Conservation (phyloP, 768 basidiomycete species). For the Psilocybe azurescens region DNA sequence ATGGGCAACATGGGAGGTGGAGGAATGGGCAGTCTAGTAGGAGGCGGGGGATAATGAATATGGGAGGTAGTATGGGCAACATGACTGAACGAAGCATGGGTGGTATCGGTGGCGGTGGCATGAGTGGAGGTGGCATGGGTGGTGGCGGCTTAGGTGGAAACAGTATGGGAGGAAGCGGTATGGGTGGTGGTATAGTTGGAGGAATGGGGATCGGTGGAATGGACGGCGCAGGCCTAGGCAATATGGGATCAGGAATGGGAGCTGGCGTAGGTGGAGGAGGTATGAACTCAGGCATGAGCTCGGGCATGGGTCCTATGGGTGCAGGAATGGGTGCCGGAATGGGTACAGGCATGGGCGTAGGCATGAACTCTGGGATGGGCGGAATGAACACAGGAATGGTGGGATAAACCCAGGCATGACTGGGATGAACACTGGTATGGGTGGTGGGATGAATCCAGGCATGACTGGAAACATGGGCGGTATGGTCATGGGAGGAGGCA, state of each 20-base stretch:
- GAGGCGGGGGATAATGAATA: background rate
- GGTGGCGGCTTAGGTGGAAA: too few relatives aligned
- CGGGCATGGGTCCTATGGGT: slow-evolving; percentile 9
- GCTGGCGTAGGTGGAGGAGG: slow-evolving; percentile 7
- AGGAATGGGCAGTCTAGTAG: slow-evolving; percentile 4
- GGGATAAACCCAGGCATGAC: slow-evolving; percentile 6
- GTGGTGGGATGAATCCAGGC: slow-evolving; percentile 8
- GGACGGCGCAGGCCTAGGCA: background rate
- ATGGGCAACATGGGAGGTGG: slow-evolving; percentile 8
- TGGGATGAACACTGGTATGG: slow-evolving; percentile 11
- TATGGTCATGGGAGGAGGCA: slow-evolving; percentile 4
- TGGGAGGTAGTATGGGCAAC: background rate
- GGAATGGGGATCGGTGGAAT: background rate
- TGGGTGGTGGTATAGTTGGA: background rate
- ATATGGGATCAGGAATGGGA: slow-evolving; percentile 8
- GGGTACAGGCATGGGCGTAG: slow-evolving; percentile 5
- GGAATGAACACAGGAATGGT: slow-evolving; percentile 6
- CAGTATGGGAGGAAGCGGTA: background rate
- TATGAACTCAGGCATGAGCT: slow-evolving; percentile 15
- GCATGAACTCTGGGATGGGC: slow-evolving; percentile 9
- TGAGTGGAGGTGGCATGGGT: too few relatives aligned
- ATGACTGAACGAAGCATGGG: background rate
- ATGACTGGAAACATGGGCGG: slow-evolving; percentile 8
- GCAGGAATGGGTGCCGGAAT: slow-evolving; percentile 5
- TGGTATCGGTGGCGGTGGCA: background rate